phyloP scores from a whole-genome alignment of 495 filamentous ascomycete genomes.

The Penicillium cosmopolitanum region DNA sequence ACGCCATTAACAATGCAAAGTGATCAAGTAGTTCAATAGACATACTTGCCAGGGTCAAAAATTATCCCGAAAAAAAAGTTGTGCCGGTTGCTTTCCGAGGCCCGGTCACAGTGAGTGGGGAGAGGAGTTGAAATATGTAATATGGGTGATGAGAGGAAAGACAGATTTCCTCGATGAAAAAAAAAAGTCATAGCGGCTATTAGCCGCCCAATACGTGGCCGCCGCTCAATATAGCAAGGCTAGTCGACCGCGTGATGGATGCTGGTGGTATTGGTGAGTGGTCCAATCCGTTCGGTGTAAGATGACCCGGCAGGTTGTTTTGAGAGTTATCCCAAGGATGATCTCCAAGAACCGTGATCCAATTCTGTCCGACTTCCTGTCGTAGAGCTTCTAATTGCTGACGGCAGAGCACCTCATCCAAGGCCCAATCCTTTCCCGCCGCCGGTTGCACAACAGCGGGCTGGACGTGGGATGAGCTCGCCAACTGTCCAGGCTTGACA shows the following conservation, averaged over 20 bases:
- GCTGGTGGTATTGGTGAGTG: constrained; percentile 44
- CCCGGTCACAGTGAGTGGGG: background rate
- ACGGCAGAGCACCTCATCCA: constrained; percentile 76
- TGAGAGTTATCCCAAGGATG: constrained; percentile 60
- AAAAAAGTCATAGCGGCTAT: constrained; percentile 17
- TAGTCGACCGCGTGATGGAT: constrained; percentile 41
- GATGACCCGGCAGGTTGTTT: constrained; percentile 32
- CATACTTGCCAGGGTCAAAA: background rate
- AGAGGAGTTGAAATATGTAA: background rate
- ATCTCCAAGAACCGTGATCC: constrained; percentile 83
- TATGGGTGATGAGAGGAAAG: background rate
- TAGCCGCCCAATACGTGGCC: constrained; percentile 48
- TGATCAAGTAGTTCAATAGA: constrained; percentile 14
- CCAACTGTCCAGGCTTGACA: constrained; percentile 20
- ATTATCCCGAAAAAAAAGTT: constrained; percentile 16
- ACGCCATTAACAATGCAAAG: constrained; percentile 48
- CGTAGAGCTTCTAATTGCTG: constrained; percentile 84
- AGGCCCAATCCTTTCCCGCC: constrained; percentile 58
- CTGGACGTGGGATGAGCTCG: constrained; percentile 22
- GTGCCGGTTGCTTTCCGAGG: constrained; percentile 11
- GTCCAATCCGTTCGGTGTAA: constrained; percentile 37
- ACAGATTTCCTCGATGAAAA: background rate
- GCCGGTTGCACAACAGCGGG: constrained; percentile 18
- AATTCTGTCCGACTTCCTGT: constrained; percentile 80
- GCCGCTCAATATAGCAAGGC: constrained; percentile 57